phyloP scores from a whole-genome alignment of 305 asterid genomes.

The Caryopteris hybrid region DNA sequence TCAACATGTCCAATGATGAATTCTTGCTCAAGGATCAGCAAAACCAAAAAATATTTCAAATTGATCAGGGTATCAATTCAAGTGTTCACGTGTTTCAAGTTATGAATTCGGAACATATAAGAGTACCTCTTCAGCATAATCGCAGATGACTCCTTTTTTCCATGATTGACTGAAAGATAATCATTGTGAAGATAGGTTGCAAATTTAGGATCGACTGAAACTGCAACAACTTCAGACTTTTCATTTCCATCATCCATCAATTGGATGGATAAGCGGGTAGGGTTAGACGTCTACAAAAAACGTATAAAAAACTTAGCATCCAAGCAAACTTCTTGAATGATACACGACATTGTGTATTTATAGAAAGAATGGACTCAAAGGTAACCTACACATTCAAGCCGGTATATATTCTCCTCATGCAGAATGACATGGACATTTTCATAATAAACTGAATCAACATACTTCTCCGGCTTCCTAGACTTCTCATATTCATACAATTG shows the following conservation, averaged over 20 bases:
- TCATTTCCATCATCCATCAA: slow-evolving; percentile 92
- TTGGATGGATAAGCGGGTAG: slow-evolving; percentile 73
- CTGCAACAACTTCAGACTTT: slow-evolving; percentile 91
- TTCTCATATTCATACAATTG: slow-evolving; percentile 67
- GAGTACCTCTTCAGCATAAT: slow-evolving; percentile 71
- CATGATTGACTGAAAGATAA: slow-evolving; percentile 68
- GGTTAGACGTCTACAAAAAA: slow-evolving; percentile 57
- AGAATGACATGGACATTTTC: slow-evolving; percentile 63
- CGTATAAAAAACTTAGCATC: slow-evolving; percentile 32
- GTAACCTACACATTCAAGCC: slow-evolving; percentile 75
- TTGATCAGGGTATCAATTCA: no score
- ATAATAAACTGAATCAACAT: slow-evolving; percentile 62
- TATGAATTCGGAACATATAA: slow-evolving; percentile 9
- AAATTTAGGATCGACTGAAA: slow-evolving; percentile 85
- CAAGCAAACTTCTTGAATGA: slow-evolving; percentile 12
- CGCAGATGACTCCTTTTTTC: slow-evolving; percentile 64
- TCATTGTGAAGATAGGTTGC: slow-evolving; percentile 71
- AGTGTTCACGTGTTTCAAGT: neutral
- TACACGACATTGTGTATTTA: neutral
- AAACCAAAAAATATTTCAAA: no score
- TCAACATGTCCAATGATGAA: no score
- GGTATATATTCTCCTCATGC: slow-evolving; percentile 61
- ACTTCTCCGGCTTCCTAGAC: slow-evolving; percentile 60
- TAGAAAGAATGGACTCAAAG: slow-evolving; percentile 3
- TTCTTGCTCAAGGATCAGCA: no score